A percentile compares a stretch with the other conserved stretches of the same genome.
These are phyloP conservation scores for Nymphaea thermarum DNA, from an alignment of 164 flowering plant genomes.

Conservation along the genomic window DNA sequence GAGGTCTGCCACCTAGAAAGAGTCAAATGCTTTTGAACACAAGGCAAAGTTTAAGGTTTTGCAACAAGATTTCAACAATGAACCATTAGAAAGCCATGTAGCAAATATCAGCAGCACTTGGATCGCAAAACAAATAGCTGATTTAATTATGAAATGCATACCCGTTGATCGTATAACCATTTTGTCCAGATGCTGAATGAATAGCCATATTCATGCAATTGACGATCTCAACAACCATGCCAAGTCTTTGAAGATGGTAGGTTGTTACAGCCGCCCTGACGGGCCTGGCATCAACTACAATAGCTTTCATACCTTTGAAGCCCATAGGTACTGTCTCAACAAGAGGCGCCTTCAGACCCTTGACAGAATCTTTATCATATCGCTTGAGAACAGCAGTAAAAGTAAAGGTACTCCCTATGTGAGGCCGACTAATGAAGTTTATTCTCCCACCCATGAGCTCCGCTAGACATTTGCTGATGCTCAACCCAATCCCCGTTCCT, in stretches of 20 bases:
- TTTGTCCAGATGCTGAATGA: conserved; percentile 21
- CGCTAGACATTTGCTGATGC: conserved; percentile 85
- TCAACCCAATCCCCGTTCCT: conserved; percentile 90
- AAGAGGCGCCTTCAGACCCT: conserved; percentile 26
- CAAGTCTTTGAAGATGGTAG: conserved; percentile 79
- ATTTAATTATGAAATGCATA: conserved; percentile 16
- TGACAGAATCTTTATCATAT: conserved; percentile 24
- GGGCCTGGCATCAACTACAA: conserved; percentile 66
- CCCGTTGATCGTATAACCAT: conserved; percentile 34
- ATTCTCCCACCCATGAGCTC: conserved; percentile 90
- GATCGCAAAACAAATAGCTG: not conserved
- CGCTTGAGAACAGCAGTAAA: conserved; percentile 53
- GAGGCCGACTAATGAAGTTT: conserved; percentile 62
- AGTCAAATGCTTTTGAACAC: not conserved
- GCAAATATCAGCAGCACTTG: not conserved
- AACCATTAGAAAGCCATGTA: not conserved
- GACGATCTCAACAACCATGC: conserved; percentile 46
- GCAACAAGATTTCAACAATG: not conserved
- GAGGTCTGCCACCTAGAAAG: not conserved
- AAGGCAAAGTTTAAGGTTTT: not conserved
- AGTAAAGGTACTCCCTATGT: conserved; percentile 81
- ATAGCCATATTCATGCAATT: conserved; percentile 29
- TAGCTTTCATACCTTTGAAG: conserved; percentile 64
- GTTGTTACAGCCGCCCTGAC: conserved; percentile 81
- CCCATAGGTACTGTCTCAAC: conserved; percentile 37